Evolutionary conservation across 1,284 basidiomycete genomes (phyloP).

Genomic region (Marasmius sp.): DNA sequence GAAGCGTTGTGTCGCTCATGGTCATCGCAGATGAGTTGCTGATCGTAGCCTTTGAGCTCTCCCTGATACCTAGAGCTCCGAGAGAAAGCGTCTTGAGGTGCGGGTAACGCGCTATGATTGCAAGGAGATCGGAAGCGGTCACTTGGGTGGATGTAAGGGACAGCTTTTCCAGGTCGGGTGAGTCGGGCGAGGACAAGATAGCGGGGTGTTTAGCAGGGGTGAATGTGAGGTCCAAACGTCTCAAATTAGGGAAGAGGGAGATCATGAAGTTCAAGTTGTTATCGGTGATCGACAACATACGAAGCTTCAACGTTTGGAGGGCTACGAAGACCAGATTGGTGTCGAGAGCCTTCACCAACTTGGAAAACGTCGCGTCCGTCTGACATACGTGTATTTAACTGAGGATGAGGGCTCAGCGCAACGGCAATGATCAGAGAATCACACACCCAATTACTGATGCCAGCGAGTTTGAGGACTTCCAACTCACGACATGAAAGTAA

Average conservation of each 20-base stretch:
- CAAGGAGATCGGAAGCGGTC: conserved; percentile 39
- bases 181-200: conserved; percentile 13
- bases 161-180: conserved; percentile 51
- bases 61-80: conserved; percentile 58
- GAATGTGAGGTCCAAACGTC: conserved; percentile 63
- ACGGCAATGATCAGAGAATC: background rate
- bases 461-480: conserved; percentile 62
- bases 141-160: conserved; percentile 59
- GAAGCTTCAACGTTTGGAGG: conserved; percentile 57
- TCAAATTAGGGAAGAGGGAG: conserved; percentile 47
- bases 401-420: background rate
- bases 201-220: conserved; percentile 47
- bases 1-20: conserved; percentile 52
- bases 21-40: conserved; percentile 51
- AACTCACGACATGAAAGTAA: conserved; percentile 42
- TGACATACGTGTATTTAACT: conserved; percentile 22
- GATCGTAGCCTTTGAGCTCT: conserved; percentile 43
- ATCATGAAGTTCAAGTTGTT: conserved; percentile 42
- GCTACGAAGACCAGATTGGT: conserved; percentile 32
- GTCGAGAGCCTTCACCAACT: conserved; percentile 37
- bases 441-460: conserved; percentile 59
- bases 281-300: conserved; percentile 55
- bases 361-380: conserved; percentile 57
- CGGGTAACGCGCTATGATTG: conserved; percentile 37
- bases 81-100: conserved; percentile 49